Conservation (phyloP, 2,329 filamentous ascomycete species). For the Scedosporium boydii region DNA sequence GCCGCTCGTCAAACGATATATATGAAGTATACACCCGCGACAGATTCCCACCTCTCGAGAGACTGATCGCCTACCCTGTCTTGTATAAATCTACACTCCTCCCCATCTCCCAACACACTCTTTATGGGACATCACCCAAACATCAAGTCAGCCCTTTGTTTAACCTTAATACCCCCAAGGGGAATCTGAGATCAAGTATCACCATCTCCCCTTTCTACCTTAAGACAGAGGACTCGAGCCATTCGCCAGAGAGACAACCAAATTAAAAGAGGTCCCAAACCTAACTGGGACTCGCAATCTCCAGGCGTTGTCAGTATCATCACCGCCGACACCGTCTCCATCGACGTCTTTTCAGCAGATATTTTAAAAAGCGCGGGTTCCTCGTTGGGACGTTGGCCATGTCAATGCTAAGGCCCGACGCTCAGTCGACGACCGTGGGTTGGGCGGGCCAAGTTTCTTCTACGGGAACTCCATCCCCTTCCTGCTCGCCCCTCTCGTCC, state of each 20-base stretch:
- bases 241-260: background rate
- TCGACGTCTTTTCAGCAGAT: background rate
- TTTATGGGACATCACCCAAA: background rate
- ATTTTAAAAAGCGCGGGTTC: background rate
- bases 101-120: background rate
- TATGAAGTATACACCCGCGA: background rate
- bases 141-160: background rate
- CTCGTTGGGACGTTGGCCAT: background rate
- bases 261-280: background rate
- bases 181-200: background rate
- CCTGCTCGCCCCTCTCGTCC: background rate
- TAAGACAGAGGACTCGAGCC: background rate
- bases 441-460: background rate
- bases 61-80: constrained; percentile 2
- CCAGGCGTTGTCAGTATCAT: background rate
- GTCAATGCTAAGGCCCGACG: background rate
- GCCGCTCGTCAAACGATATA: background rate
- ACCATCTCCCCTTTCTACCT: background rate
- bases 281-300: background rate
- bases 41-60: constrained; percentile 2
- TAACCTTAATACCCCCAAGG: background rate
- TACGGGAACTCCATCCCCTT: background rate
- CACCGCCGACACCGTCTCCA: background rate
- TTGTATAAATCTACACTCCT: constrained; percentile 3
- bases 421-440: background rate